These are phyloP conservation scores for Plasmodium malariae DNA, from an alignment of 169 alveolate species.

Conservation along the genomic window DNA sequence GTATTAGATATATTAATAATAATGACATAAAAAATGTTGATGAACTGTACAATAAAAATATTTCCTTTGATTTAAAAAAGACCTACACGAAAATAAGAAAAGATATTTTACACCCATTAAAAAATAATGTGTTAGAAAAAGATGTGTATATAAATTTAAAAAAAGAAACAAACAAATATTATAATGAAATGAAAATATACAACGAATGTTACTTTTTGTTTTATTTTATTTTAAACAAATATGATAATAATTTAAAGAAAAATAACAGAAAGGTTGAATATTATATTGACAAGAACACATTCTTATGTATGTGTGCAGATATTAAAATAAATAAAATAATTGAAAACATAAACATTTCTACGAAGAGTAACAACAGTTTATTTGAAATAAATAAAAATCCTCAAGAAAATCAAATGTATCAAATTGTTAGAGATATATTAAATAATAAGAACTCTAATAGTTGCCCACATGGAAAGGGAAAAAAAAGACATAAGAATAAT, in stretches of 20 bases:
- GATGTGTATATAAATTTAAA: conserved; percentile 75
- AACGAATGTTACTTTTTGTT: conserved; percentile 72
- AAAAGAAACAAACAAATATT: conserved; percentile 61
- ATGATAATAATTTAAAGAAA: conserved; percentile 71
- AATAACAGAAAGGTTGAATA: conserved; percentile 69
- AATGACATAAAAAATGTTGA: conserved; percentile 75
- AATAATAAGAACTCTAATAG: conserved; percentile 21
- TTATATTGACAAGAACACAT: conserved; percentile 74
- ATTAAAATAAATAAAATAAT: conserved; percentile 72
- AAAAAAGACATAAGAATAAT: not conserved
- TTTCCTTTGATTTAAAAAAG: conserved; percentile 50
- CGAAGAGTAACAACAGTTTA: conserved; percentile 23
- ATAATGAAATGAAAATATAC: conserved; percentile 71
- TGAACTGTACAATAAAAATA: conserved; percentile 32
- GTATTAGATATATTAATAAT: conserved; percentile 62
- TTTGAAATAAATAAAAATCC: conserved; percentile 42
- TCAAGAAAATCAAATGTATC: conserved; percentile 53
- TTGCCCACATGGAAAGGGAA: not conserved
- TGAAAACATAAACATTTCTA: conserved; percentile 64
- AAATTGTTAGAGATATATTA: conserved; percentile 48
- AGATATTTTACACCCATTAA: conserved; percentile 77
- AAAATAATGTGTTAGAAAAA: conserved; percentile 70
- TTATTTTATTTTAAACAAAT: conserved; percentile 67
- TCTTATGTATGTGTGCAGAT: conserved; percentile 77
- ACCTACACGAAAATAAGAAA: conserved; percentile 68